Evolutionary conservation across 805 yeast species (phyloP), one percentile per base, ranked within the genome.

Genomic region (Blastobotrys parvus): DNA sequence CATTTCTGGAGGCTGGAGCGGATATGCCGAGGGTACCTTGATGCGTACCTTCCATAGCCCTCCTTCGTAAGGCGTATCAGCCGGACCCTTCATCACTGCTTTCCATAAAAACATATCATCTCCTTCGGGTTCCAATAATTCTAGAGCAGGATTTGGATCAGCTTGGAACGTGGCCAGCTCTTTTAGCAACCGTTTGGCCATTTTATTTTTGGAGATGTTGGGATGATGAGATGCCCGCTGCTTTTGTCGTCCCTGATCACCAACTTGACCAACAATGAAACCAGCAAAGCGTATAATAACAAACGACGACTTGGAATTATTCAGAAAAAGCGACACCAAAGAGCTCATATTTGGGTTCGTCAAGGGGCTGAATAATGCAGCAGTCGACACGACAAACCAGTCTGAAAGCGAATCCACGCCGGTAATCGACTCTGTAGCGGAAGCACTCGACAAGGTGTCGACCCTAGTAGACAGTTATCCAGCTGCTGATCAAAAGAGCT

Each of bases 401-500:
- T 31, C 6, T 8, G n/a, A 31, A 32, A 32, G 44, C 15, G n/a
- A n/a, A n/a, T n/a, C n/a, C n/a, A n/a, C n/a, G n/a, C 47, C 36
- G 46, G 16, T 47, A 2, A 60, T 72, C 1, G 46, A 54, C 1
- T 48, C 61, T 0, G 45, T 81, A 3, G 45, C 72, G 19, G 46
- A 42, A 0, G 40, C 77, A 0, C 59, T 90, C 13, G 70, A 69
- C 8, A 54, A 63, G 1, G 72, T 88, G 1, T 60, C 62, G 2
- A 45, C 29, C 0, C 57, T 76, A 0, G 70, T 82, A 1, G 69
- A 68, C 0, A 49, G 56, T 1, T 75, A 80, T 58, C 96, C 97
- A 0, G 88, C 94, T 0, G 60, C 67, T 0, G 65, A 74, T 34
- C 85, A 83, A 41, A 75, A 77, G 22, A 69, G 71, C 2, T 80